Percentiles rank a stretch among this genome's conserved stretches.
Evolutionary conservation across 768 basidiomycete genomes (phyloP).

Genomic region (Leucosporidium yakuticum): DNA sequence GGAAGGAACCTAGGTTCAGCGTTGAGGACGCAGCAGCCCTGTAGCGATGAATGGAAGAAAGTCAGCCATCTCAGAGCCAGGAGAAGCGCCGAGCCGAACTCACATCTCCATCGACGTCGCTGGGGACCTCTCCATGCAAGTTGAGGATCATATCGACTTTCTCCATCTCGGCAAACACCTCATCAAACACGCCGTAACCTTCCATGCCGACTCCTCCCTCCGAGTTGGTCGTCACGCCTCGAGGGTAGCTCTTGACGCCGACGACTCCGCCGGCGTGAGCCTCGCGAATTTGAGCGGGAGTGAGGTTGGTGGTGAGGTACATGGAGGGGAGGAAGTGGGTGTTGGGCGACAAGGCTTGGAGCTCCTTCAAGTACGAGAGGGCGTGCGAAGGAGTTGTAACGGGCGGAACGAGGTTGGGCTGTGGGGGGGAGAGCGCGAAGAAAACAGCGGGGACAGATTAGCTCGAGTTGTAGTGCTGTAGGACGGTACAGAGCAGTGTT

Average conservation of each 20-base stretch:
- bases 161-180: slow-evolving; percentile 89
- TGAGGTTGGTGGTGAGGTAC: slow-evolving; percentile 85
- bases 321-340: slow-evolving; percentile 92
- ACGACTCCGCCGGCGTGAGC: slow-evolving; percentile 77
- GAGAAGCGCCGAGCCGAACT: slow-evolving; percentile 2
- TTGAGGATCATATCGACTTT: slow-evolving; percentile 89
- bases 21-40: slow-evolving; percentile 90
- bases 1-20: slow-evolving; percentile 85
- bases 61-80: neutral
- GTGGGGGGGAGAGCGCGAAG: neutral
- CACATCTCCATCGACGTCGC: slow-evolving; percentile 60
- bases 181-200: slow-evolving; percentile 87
- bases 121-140: slow-evolving; percentile 90
- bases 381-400: slow-evolving; percentile 49
- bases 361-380: slow-evolving; percentile 66
- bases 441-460: neutral
- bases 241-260: slow-evolving; percentile 92
- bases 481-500: neutral
- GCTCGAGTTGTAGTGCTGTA: no score
- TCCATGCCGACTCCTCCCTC: slow-evolving; percentile 78
- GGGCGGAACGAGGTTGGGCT: slow-evolving; percentile 64
- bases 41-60: no score
- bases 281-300: slow-evolving; percentile 81
- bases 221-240: slow-evolving; percentile 95
- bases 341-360: slow-evolving; percentile 66